phyloP scores from a whole-genome alignment of 352 stramenopile genomes.

The Phytophthora vignae region DNA sequence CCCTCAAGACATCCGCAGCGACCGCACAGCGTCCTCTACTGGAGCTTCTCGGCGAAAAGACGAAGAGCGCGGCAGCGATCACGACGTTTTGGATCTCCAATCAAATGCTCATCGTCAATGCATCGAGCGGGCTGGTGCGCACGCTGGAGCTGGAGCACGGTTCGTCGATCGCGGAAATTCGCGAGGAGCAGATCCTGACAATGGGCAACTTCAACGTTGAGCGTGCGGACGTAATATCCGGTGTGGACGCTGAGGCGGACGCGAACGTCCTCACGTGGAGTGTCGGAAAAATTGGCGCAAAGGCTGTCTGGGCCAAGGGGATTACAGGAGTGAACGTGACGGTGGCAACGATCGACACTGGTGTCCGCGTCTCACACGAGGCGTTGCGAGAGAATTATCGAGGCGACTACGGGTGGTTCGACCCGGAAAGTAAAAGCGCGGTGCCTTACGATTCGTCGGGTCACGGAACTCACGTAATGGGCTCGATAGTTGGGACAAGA shows the following conservation, averaged over 20 bases:
- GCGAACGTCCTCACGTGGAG: conserved; percentile 34
- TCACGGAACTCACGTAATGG: conserved; percentile 42
- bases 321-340: conserved; percentile 40
- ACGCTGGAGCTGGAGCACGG: conserved; percentile 19
- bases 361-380: conserved; percentile 47
- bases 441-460: conserved; percentile 30
- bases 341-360: conserved; percentile 52
- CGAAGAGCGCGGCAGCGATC: conserved; percentile 9
- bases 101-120: conserved; percentile 43
- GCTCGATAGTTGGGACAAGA: conserved; percentile 25
- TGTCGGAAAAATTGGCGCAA: conserved; percentile 44
- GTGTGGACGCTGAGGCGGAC: conserved; percentile 7
- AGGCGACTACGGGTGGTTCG: conserved; percentile 32
- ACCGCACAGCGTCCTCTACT: conserved; percentile 17
- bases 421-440: conserved; percentile 37
- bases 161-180: conserved; percentile 42
- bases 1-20: conserved; percentile 21
- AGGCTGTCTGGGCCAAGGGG: conserved; percentile 40
- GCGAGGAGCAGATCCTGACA: conserved; percentile 35
- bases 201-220: conserved; percentile 33
- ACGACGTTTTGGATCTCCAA: conserved; percentile 49
- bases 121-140: conserved; percentile 33
- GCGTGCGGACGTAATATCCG: conserved; percentile 11
- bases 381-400: conserved; percentile 17
- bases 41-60: conserved; percentile 26